Percentiles rank a stretch among this genome's conserved stretches.
Evolutionary conservation across 176 grass and related monocot genomes (phyloP).

Genomic region (Oryza glumipatula): DNA sequence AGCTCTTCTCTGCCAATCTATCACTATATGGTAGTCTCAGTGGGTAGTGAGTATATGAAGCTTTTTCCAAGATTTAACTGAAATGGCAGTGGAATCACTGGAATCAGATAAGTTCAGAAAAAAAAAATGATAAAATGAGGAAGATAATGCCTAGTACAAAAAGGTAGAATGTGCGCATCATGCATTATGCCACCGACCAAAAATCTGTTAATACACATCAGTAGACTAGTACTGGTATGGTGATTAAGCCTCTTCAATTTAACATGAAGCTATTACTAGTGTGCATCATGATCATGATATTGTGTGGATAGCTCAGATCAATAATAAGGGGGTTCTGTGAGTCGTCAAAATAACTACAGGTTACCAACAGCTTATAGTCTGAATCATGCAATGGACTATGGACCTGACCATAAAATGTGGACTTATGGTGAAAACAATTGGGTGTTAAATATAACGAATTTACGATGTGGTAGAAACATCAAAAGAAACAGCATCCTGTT

Average conservation of each 20-base stretch:
- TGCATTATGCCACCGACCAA: background rate
- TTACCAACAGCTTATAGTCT: background rate
- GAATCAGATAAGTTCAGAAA: conserved; percentile 13
- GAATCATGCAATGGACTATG: background rate
- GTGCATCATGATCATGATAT: conserved; percentile 14
- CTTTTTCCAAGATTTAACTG: conserved; percentile 19
- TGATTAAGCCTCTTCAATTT: conserved; percentile 13
- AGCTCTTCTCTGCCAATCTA: conserved; percentile 15
- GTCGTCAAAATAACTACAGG: conserved; percentile 9
- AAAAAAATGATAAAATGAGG: conserved; percentile 6
- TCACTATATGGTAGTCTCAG: conserved; percentile 15
- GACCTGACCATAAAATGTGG: conserved; percentile 21
- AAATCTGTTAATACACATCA: background rate
- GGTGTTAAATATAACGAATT: background rate
- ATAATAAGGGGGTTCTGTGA: conserved; percentile 1
- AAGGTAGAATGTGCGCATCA: background rate
- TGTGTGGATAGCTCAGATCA: background rate
- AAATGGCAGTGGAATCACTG: conserved; percentile 9
- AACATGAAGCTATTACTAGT: background rate
- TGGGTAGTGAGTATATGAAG: conserved; percentile 20
- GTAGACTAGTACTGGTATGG: conserved; percentile 3
- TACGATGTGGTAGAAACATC: conserved; percentile 5
- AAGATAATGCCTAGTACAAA: conserved; percentile 1
- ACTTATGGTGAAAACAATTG: background rate
- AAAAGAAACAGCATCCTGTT: background rate